These are phyloP conservation scores for Wallemia ichthyophaga DNA, from an alignment of 1,284 basidiomycete species.

Conservation along the genomic window DNA sequence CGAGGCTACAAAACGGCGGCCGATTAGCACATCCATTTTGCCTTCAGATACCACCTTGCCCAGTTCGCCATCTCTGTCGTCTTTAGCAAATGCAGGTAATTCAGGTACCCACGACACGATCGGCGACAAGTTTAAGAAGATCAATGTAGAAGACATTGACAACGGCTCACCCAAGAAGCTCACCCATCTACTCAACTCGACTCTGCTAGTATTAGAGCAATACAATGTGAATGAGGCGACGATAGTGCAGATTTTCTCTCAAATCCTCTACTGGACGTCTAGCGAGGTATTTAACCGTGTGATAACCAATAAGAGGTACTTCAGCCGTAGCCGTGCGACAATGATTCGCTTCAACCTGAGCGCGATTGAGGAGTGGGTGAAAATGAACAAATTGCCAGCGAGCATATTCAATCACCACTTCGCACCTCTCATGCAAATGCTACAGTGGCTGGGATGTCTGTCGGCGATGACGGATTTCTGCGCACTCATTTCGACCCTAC, in stretches of 20 bases:
- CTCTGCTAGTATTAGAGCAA: conserved; percentile 52
- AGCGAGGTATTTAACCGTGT: conserved; percentile 84
- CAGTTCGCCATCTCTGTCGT: not conserved
- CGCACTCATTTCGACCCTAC: conserved; percentile 62
- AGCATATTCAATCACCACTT: conserved; percentile 48
- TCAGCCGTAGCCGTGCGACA: conserved; percentile 65
- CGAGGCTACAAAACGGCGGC: not conserved
- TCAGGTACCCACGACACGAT: not conserved
- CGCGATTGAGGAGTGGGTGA: conserved; percentile 71
- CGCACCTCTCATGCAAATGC: conserved; percentile 48
- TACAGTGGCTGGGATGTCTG: conserved; percentile 57
- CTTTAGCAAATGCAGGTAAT: not conserved
- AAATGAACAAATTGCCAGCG: conserved; percentile 42
- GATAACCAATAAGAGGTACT: conserved; percentile 62
- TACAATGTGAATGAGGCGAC: conserved; percentile 77
- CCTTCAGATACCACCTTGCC: not conserved
- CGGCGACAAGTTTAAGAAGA: not conserved
- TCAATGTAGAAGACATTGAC: not conserved
- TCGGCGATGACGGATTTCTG: conserved; percentile 63
- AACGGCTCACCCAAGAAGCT: conserved; percentile 32
- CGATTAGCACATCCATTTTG: not conserved
- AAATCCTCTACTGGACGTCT: conserved; percentile 73
- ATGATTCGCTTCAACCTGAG: conserved; percentile 72
- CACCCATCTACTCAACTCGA: conserved; percentile 53
- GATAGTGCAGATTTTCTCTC: conserved; percentile 71